A percentile compares a stretch with the other conserved stretches of the same genome.
Conservation (phyloP, 2,329 filamentous ascomycete species). For the Phaeomoniella chlamydospora region DNA sequence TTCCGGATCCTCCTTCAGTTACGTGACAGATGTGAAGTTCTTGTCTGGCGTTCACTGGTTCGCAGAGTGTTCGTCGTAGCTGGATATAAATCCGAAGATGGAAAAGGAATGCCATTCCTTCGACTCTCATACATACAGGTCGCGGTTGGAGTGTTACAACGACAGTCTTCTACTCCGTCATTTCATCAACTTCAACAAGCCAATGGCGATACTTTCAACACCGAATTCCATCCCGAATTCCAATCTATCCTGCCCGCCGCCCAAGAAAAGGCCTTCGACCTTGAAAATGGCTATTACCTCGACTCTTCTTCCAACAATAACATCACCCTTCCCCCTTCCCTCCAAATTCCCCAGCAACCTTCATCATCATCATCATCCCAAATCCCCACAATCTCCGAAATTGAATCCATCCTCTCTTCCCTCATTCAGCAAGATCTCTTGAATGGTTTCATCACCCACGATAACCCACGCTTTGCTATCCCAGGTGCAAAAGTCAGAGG, state of each 20-base stretch:
- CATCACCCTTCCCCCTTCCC: conserved; percentile 1
- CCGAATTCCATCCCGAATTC: conserved; percentile 1
- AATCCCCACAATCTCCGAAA: conserved; percentile 37
- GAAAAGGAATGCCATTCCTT: conserved; percentile 56
- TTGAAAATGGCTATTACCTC: background rate
- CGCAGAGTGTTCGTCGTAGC: conserved; percentile 65
- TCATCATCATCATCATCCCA: conserved; percentile 18
- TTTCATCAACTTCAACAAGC: too few relatives aligned
- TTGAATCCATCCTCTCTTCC: conserved; percentile 65
- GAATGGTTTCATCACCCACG: conserved; percentile 69
- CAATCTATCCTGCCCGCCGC: background rate
- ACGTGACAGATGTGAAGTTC: conserved; percentile 60
- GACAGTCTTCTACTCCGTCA: background rate
- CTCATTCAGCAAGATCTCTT: conserved; percentile 70
- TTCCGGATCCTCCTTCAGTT: conserved; percentile 65
- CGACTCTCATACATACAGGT: conserved; percentile 54
- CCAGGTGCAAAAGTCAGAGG: conserved; percentile 47
- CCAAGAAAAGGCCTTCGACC: conserved; percentile 2
- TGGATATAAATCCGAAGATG: conserved; percentile 52
- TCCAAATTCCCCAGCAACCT: conserved; percentile 6
- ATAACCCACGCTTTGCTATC: conserved; percentile 64
- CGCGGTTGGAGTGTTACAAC: conserved; percentile 30
- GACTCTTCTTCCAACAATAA: background rate
- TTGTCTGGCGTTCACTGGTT: conserved; percentile 73
- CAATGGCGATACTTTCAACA: too few relatives aligned